Base-by-base conservation (phyloP, 2,329 filamentous ascomycete species). In the Penicillium sp. region DNA sequence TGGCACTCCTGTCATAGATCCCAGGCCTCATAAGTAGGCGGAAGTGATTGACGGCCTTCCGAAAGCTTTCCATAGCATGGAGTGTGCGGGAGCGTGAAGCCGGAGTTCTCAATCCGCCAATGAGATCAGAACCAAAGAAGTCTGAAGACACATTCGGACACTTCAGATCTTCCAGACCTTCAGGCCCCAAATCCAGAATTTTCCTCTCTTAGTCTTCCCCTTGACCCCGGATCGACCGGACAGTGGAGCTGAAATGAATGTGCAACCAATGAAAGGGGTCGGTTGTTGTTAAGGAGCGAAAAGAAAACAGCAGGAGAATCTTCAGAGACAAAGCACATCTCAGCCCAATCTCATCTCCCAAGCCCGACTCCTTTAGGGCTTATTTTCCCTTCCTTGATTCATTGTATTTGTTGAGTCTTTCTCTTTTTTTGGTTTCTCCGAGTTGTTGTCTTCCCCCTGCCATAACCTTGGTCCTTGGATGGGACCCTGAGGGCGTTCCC, bases 161-260 rank as follows among this genome's bases (percentile, higher is more conserved):
- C 22, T 19, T 30, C 33, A 38, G 19, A 7, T 2, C 7, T 12
- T 16, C 14, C 14, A 16, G 25, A 18, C 22, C 12, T 6, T 29
- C 27, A 18, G 19, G 13, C 30, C 14, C 5, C 11, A 9, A 28
- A 27, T n/a, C n/a, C 13, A 2, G 7, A 27, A n/a, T 19, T 9
- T 27, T 30, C 14, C 14, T 12, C 11, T 40, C 30, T 27, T 30
- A 46, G 34, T 33, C 41, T 27, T 30, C 46, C 34, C 31, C 41
- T 49, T 53, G 52, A 61, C 57, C 58, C 58, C 58, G 54, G 58
- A 61, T 61, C 58, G 55, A 55, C 57, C 50, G 53, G 55, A 54
- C 47, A 18, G 58, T 59, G 54, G 58, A 55, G 53, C 46, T 22
- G 33, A 27, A 41, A 37, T 30, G 52, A 49, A 50, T 41, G 51